Conservation (phyloP, 1,284 basidiomycete species). For the Microbotryum scabiosae region DNA sequence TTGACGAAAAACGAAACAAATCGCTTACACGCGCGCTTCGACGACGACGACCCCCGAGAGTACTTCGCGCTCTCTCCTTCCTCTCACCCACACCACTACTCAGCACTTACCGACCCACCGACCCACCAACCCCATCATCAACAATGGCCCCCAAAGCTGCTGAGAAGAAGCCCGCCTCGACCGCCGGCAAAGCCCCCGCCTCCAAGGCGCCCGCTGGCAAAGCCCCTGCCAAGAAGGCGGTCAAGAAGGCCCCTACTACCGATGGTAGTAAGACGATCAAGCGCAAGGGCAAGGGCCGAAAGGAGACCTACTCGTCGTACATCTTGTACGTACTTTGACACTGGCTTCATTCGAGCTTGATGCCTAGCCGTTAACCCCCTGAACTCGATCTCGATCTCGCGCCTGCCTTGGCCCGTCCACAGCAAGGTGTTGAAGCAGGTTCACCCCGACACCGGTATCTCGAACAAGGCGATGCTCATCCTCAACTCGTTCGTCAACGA, state of each 20-base stretch:
- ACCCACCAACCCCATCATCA: slow-evolving; percentile 40
- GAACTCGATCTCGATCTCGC: background rate
- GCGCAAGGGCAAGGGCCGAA: slow-evolving; percentile 68
- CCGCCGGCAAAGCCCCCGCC: slow-evolving; percentile 45
- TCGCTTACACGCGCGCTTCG: too few relatives aligned
- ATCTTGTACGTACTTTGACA: slow-evolving; percentile 17
- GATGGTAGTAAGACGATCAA: slow-evolving; percentile 78
- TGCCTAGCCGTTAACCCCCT: background rate
- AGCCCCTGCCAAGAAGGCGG: slow-evolving; percentile 62
- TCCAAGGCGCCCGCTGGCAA: slow-evolving; percentile 65
- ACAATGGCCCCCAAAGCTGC: slow-evolving; percentile 44
- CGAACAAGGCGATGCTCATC: slow-evolving; percentile 94
- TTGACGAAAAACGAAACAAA: too few relatives aligned
- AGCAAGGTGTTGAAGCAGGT: slow-evolving; percentile 69
- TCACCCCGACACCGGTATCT: slow-evolving; percentile 93
- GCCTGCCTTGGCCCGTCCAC: background rate
- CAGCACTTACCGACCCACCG: slow-evolving; percentile 33
- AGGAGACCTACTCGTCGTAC: slow-evolving; percentile 29
- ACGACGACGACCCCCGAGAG: too few relatives aligned
- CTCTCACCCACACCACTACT: background rate
- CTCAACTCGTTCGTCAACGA: slow-evolving; percentile 51
- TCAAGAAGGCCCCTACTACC: slow-evolving; percentile 43
- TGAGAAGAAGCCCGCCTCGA: slow-evolving; percentile 41
- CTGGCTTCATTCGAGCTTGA: background rate
- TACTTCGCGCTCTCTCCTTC: too few relatives aligned